Evolutionary conservation across 805 yeast species (phyloP), one percentile per base, ranked within the genome.

Genomic region (Wickerhamomyces bovis): DNA sequence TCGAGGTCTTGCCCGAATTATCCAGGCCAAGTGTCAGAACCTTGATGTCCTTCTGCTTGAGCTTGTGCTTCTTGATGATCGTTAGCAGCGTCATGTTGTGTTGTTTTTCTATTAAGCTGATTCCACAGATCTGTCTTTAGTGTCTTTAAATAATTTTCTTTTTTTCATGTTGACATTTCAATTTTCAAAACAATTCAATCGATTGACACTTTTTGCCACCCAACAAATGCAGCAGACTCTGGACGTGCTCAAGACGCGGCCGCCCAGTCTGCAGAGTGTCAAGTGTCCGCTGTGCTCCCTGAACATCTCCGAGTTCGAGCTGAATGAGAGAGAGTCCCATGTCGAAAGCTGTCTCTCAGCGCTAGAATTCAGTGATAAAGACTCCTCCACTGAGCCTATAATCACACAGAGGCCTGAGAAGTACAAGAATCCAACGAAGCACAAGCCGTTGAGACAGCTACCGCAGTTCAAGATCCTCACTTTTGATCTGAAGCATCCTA

Each of bases 1-100:
- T 76, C 0, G 97, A 86, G 2, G 97, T 85, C 63, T 90, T 90
- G 2, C 98, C 98, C 0, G 96, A 78, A 63, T 88, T 89, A 61
- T 90, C 98, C 4, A 90, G 75, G 0, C 98, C 98, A 55, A 90
- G 73, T 47, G 87, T 72, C 20, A 92, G 69, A 22, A 89, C 75
- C 20, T 97, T 69, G 30, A 86, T 66, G 62, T 89, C 96, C 45
- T 73, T 71, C 54, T 88, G 96, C 62, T 87, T 89, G 38, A 78
- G 70, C 66, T 88, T 84, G 60, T 88, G 96, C 61, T 89, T 89
- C 56, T 83, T 75, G 47, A 90, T 84, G 25, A 89, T 83, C 1
- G 88, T 77, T 16, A 89, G 66, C 2, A 89, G 75, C 0, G 96
- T 97, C 97, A 89, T 89, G 15, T n/a, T 25, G 6, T 7, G 15